These are phyloP conservation scores for Tulasnella sp. DNA, from an alignment of 768 basidiomycete genomes.

Conservation along the genomic window DNA sequence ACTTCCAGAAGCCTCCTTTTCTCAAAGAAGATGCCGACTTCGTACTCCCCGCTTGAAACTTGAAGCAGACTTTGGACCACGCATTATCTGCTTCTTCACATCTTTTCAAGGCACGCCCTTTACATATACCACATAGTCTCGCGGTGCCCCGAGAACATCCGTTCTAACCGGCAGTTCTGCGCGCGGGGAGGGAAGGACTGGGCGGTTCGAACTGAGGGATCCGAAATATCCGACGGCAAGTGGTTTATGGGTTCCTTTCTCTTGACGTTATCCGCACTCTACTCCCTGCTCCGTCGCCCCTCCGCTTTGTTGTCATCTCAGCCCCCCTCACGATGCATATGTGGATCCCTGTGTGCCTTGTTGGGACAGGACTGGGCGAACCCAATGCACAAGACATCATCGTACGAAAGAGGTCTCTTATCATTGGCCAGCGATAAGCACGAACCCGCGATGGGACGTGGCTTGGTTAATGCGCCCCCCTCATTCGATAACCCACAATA, in stretches of 20 bases:
- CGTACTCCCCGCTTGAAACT: not conserved
- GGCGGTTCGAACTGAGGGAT: not conserved
- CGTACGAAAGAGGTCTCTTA: not conserved
- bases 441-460: not conserved
- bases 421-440: constrained; percentile 16
- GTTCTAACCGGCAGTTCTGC: not conserved
- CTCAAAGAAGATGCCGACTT: too few relatives aligned
- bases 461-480: not conserved
- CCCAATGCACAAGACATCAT: not conserved
- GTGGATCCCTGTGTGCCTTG: not conserved
- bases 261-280: not conserved
- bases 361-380: not conserved
- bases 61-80: not conserved
- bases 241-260: not conserved
- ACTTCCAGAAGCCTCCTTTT: not conserved
- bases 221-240: not conserved
- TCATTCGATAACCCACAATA: not conserved
- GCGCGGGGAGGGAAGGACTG: too few relatives aligned
- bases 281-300: not conserved
- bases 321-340: not conserved
- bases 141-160: not conserved
- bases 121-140: not conserved
- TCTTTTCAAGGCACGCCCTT: not conserved
- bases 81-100: not conserved
- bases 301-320: not conserved